Base-by-base conservation (phyloP, 2,329 filamentous ascomycete genomes). In the Fusarium humuli region DNA sequence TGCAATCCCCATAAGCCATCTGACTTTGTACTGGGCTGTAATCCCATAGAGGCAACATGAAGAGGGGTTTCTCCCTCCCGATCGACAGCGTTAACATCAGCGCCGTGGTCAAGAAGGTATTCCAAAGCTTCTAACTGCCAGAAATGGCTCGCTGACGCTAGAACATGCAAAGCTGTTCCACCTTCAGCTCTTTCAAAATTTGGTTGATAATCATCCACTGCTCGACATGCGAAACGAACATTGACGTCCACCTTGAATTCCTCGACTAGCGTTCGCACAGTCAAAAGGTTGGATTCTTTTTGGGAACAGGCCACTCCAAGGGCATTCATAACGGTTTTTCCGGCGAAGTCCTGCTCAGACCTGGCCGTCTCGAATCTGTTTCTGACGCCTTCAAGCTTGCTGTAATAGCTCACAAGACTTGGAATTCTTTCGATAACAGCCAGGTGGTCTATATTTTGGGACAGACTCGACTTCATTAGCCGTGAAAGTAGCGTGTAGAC, bases 81-180 rank as follows among this genome's bases (percentile, higher is more conserved):
- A 11, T 70, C 29, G 10, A 30, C 3, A 0, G 54, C 57, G 30
- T 74, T 49, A 3, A 64, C 41, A 5, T 58, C 23, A 4, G 71
- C 69, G n/a, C 71, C 71, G 2, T 61, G 27, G 6, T 32, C 30
- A 18, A 73, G 46, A 6, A 74, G 37, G 22, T 69, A 72, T 14
- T 18, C 54, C 8, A 74, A n/a, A 9, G 25, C 72, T 8, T 70
- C 57, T 9, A 70, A 1, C 13, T 74, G 63, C 72, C 72, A 74
- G 49, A 67, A 67, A 11, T 45, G 11, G 13, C 56, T 45, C 5
- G 49, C 70, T 10, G 64, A 56, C 4, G 72, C 72, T 3, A 74
- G 57, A 1, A 70, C 8, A 46, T 74, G 72, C 2, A 74, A 57
- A 16, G 69, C 70, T 3, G 65, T 73, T 2, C 46, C 53, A 16